These are phyloP conservation scores for Filosporella fistucella DNA, from an alignment of 495 filamentous ascomycete species.

Conservation along the genomic window DNA sequence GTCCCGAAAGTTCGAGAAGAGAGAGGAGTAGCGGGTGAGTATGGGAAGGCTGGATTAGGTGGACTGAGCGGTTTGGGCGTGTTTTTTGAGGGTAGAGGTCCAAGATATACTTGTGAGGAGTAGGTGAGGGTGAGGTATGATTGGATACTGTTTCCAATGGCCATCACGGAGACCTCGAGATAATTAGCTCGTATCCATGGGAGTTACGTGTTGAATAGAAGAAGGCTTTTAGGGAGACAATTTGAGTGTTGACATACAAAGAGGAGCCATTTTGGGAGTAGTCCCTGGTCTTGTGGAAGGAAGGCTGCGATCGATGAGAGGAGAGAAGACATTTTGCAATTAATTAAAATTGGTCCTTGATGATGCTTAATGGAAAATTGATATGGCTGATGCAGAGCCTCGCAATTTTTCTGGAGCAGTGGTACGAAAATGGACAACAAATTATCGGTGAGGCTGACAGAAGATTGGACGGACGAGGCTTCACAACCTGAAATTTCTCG, in stretches of 20 bases:
- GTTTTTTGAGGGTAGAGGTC: slow-evolving; percentile 21
- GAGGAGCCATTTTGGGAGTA: slow-evolving; percentile 64
- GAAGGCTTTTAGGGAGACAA: slow-evolving; percentile 9
- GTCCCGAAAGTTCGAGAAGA: slow-evolving; percentile 84
- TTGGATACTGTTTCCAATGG: slow-evolving; percentile 77
- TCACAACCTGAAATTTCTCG: too few species aligned
- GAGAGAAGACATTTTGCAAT: too few species aligned
- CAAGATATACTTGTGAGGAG: slow-evolving; percentile 72
- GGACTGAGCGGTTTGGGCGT: too few species aligned
- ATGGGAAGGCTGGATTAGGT: slow-evolving; percentile 36
- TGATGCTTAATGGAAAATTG: too few species aligned
- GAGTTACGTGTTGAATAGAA: background rate
- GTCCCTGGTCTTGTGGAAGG: slow-evolving; percentile 52
- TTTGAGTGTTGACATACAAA: slow-evolving; percentile 39
- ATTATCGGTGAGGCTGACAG: too few species aligned
- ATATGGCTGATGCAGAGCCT: too few species aligned
- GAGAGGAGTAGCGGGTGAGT: slow-evolving; percentile 57
- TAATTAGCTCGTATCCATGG: slow-evolving; percentile 13
- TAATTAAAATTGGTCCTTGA: too few species aligned
- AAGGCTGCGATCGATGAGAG: too few species aligned
- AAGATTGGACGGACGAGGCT: too few species aligned
- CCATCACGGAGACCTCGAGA: slow-evolving; percentile 65
- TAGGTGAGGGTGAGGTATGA: slow-evolving; percentile 69
- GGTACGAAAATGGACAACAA: too few species aligned
- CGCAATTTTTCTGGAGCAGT: too few species aligned